Percentiles rank a stretch among this genome's conserved stretches.
phyloP scores from a whole-genome alignment of 495 filamentous ascomycete species.

The Hypomontagnella monticulosa region DNA sequence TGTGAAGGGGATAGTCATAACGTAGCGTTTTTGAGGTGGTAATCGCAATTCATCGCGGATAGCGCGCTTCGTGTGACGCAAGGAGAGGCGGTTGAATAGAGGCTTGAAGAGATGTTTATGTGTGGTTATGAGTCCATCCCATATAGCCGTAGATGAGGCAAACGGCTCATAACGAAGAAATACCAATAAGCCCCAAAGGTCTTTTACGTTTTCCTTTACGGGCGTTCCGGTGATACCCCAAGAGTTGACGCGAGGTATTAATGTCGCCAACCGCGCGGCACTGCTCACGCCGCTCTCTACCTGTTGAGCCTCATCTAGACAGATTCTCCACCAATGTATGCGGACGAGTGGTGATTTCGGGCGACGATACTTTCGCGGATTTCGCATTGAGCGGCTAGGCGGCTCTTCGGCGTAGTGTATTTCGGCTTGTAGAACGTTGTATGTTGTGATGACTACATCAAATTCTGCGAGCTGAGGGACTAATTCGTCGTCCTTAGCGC shows the following conservation, averaged over 20 bases:
- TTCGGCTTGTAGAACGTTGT: constrained; percentile 78
- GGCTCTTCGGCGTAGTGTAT: constrained; percentile 75
- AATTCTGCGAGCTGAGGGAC: constrained; percentile 63
- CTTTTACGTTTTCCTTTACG: constrained; percentile 77
- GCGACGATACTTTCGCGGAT: constrained; percentile 71
- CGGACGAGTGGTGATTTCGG: constrained; percentile 78
- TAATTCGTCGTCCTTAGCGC: constrained; percentile 48
- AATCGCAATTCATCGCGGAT: constrained; percentile 76
- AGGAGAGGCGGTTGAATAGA: constrained; percentile 73
- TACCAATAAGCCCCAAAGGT: constrained; percentile 75
- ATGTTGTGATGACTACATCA: constrained; percentile 90
- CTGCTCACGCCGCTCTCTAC: constrained; percentile 86
- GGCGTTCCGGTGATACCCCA: constrained; percentile 97
- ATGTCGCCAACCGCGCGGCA: constrained; percentile 79
- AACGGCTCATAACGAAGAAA: constrained; percentile 86
- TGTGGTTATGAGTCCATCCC: constrained; percentile 68
- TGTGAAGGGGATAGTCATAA: constrained; percentile 89
- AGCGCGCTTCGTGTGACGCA: constrained; percentile 85
- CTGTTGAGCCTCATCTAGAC: constrained; percentile 96
- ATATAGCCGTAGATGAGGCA: constrained; percentile 66
- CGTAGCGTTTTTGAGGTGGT: constrained; percentile 82
- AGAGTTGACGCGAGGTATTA: constrained; percentile 83
- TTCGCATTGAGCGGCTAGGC: constrained; percentile 72
- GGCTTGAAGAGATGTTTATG: constrained; percentile 69
- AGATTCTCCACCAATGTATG: constrained; percentile 91